Base-by-base conservation (phyloP, 805 yeast genomes). In the Kregervanrija fluxuum region DNA sequence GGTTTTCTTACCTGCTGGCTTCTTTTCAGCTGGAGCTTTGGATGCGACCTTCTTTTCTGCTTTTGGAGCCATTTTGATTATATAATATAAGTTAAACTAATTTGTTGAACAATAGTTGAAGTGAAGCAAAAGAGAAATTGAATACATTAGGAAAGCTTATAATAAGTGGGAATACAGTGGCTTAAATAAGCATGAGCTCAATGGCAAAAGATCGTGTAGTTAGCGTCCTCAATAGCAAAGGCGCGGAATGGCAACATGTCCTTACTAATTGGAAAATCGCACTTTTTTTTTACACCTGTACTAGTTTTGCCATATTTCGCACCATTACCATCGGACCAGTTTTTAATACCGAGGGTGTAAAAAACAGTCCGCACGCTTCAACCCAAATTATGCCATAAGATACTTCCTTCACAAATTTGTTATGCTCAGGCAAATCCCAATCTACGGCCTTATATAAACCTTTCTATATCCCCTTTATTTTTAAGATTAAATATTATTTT, bases 11-110 rank as follows among this genome's bases (percentile, higher is more conserved):
- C 86, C 86, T 67, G 96, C 78, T 66, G 87, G 86, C 75, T 86
- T 88, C 82, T 88, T 87, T 73, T 85, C 95, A 70, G 95, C 95
- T 66, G 96, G 96, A 57, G 95, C 95, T 75, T 90, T 90, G 64
- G 96, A 90, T 69, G 97, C 98, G 59, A 77, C 77, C 62, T 74
- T 74, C 72, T 71, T 72, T 62, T 71, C 76, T 57, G 77, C 75
- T 64, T 71, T 73, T 69, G 83, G 82, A 58, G 84, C 83, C 85
- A 80, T 80, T 70, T 53, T 75, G 48, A 43, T 45, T 52, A 28
- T 36, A 39, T 45, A 30, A 12, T 33, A 37, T 8, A n/a, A 13
- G 14, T 37, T 38, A 11, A 12, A 14, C 31, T 8, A 30, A n/a
- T 38, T 31, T 31, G 30, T 9, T 30, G 30, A 40, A 36, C 13